These are phyloP conservation scores for Tephrocybe sp. DNA, from an alignment of 768 basidiomycete genomes.

Conservation along the genomic window DNA sequence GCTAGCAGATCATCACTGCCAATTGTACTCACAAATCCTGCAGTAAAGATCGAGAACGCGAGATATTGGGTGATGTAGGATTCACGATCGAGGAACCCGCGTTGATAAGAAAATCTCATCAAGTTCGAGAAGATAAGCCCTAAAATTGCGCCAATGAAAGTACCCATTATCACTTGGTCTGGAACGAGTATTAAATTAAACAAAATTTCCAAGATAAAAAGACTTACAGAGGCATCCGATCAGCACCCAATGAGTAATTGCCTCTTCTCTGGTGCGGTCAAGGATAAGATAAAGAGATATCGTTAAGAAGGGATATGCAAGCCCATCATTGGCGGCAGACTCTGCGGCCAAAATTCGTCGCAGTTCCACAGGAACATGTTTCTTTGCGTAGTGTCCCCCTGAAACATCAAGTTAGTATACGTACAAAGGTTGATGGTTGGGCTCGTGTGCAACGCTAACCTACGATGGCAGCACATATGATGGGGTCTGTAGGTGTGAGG, in stretches of 20 bases:
- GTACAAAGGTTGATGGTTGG: background rate
- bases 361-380: constrained; percentile 70
- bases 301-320: constrained; percentile 89
- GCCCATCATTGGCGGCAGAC: constrained; percentile 92
- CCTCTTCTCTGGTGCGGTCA: constrained; percentile 56
- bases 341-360: constrained; percentile 84
- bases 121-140: constrained; percentile 66
- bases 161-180: constrained; percentile 86
- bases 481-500: constrained; percentile 91
- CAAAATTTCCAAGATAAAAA: background rate
- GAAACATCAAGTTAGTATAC: background rate
- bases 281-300: constrained; percentile 83
- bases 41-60: constrained; percentile 66
- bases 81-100: constrained; percentile 71
- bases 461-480: constrained; percentile 82
- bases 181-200: background rate
- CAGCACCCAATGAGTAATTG: constrained; percentile 82
- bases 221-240: constrained; percentile 75
- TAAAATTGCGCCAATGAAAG: constrained; percentile 57
- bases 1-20: constrained; percentile 88
- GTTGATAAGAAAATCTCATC: constrained; percentile 65
- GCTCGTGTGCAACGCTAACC: constrained; percentile 33
- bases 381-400: constrained; percentile 70
- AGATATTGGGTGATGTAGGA: constrained; percentile 89
- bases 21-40: constrained; percentile 72